phyloP scores from a whole-genome alignment of 2,329 filamentous ascomycete genomes.

The Botryotinia globosa region DNA sequence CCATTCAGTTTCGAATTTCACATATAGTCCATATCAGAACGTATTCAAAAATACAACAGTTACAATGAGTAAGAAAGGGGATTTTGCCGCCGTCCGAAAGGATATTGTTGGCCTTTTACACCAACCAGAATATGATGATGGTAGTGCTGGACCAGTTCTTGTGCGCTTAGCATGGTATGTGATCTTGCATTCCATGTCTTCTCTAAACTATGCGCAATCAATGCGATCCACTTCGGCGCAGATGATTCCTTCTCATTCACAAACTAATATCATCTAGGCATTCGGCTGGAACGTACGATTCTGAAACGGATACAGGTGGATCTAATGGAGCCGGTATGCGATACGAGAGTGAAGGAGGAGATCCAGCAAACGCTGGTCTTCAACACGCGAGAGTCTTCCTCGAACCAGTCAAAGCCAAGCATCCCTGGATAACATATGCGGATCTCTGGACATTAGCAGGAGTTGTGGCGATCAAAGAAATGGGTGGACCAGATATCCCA shows the following conservation, averaged over 20 bases:
- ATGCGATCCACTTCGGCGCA: not conserved
- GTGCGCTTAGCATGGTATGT: constrained; percentile 60
- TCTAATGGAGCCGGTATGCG: constrained; percentile 65
- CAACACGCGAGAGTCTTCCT: constrained; percentile 63
- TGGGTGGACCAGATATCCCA: constrained; percentile 56
- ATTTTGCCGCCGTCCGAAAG: constrained; percentile 49
- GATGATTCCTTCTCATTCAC: not conserved
- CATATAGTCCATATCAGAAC: not conserved
- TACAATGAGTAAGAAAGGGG: constrained; percentile 53
- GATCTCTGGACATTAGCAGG: constrained; percentile 65
- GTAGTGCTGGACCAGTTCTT: constrained; percentile 60
- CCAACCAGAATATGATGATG: constrained; percentile 64
- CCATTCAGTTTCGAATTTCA: not conserved
- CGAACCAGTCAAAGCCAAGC: constrained; percentile 56
- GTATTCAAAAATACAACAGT: not conserved
- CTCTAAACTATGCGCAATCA: not conserved
- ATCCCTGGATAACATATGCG: constrained; percentile 63
- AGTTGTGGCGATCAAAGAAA: constrained; percentile 55
- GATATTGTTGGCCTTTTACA: constrained; percentile 43
- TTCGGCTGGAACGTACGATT: constrained; percentile 61
- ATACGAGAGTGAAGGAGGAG: constrained; percentile 61
- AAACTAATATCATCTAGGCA: constrained; percentile 46
- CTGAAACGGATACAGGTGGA: constrained; percentile 57
- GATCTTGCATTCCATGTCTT: not conserved
- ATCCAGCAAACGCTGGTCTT: constrained; percentile 63